A percentile compares a stretch with the other conserved stretches of the same genome.
These are phyloP conservation scores for Paragyromitra xinjiangensis DNA, from an alignment of 495 filamentous ascomycete genomes.

Conservation along the genomic window DNA sequence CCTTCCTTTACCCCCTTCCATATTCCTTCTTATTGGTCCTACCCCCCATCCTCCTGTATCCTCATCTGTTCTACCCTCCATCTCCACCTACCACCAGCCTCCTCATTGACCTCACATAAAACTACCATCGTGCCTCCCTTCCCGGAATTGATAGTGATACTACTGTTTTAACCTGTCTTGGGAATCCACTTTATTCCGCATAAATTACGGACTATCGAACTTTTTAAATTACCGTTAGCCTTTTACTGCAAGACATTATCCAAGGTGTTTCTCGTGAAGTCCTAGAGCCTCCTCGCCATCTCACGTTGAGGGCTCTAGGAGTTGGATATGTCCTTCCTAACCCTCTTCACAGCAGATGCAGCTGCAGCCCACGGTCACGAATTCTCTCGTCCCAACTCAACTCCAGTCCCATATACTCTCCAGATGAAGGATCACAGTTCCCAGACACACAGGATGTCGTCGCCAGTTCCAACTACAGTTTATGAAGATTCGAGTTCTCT, in stretches of 20 bases:
- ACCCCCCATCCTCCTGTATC: not conserved
- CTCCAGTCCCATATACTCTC: conserved; percentile 12
- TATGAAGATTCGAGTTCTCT: conserved; percentile 17
- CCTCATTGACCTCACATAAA: conserved; percentile 13
- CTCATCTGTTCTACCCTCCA: not conserved
- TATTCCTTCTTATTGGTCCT: conserved; percentile 21
- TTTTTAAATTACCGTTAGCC: not conserved
- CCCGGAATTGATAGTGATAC: not conserved
- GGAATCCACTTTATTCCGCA: conserved; percentile 10
- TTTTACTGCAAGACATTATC: conserved; percentile 23
- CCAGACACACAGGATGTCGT: conserved; percentile 10
- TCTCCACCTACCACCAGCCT: conserved; percentile 1
- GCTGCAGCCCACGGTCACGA: conserved; percentile 62
- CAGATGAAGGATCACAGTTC: conserved; percentile 30
- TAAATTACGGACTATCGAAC: not conserved
- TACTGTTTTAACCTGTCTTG: conserved; percentile 23
- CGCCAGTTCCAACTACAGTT: conserved; percentile 25
- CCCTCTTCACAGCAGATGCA: conserved; percentile 65
- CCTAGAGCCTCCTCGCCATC: not conserved
- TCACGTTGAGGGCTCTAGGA: conserved; percentile 35
- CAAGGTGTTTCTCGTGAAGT: conserved; percentile 12
- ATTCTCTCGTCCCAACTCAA: conserved; percentile 44
- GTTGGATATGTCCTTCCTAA: conserved; percentile 55
- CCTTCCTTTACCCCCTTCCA: conserved; percentile 32
- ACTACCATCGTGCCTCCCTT: not conserved